phyloP scores from a whole-genome alignment of 768 basidiomycete genomes.

The Mycena latifolia region DNA sequence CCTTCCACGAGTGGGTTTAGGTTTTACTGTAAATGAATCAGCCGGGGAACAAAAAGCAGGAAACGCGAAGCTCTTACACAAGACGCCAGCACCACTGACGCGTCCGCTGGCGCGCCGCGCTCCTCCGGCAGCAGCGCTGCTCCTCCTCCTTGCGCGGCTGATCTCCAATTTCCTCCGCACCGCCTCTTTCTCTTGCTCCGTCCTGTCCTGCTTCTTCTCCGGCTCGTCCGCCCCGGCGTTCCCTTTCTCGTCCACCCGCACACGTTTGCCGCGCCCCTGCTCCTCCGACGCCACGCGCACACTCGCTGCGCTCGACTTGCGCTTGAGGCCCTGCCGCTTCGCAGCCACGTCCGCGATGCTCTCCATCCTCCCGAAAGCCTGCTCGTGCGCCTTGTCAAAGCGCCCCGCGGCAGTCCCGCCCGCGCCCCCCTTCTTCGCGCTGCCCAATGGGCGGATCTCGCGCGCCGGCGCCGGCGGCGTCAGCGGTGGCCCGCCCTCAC shows the following conservation, averaged over 20 bases:
- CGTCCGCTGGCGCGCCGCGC: conserved; percentile 45
- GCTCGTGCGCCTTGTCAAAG: conserved; percentile 73
- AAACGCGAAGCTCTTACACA: conserved; percentile 50
- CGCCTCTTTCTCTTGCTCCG: conserved; percentile 66
- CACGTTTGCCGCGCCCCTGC: conserved; percentile 45
- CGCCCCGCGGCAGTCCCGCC: conserved; percentile 38
- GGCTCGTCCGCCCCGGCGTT: conserved; percentile 51
- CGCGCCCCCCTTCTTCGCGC: conserved; percentile 44
- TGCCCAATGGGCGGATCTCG: conserved; percentile 41
- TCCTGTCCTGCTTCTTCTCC: conserved; percentile 58
- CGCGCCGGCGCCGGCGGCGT: conserved; percentile 32
- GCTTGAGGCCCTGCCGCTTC: conserved; percentile 52
- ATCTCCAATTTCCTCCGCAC: conserved; percentile 74
- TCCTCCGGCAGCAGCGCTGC: conserved; percentile 65
- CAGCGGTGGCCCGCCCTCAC: conserved; percentile 61
- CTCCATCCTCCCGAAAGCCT: conserved; percentile 82
- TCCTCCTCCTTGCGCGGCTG: conserved; percentile 76
- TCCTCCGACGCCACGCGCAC: conserved; percentile 44
- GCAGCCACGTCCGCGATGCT: conserved; percentile 66
- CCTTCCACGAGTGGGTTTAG: conserved; percentile 53
- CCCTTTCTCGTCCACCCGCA: conserved; percentile 49
- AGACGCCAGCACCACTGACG: conserved; percentile 53
- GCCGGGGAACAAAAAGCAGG: conserved; percentile 5
- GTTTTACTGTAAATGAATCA: conserved; percentile 47
- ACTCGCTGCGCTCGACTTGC: conserved; percentile 61